These are phyloP conservation scores for Starmerella sp. DNA, from an alignment of 805 yeast species.

Conservation along the genomic window DNA sequence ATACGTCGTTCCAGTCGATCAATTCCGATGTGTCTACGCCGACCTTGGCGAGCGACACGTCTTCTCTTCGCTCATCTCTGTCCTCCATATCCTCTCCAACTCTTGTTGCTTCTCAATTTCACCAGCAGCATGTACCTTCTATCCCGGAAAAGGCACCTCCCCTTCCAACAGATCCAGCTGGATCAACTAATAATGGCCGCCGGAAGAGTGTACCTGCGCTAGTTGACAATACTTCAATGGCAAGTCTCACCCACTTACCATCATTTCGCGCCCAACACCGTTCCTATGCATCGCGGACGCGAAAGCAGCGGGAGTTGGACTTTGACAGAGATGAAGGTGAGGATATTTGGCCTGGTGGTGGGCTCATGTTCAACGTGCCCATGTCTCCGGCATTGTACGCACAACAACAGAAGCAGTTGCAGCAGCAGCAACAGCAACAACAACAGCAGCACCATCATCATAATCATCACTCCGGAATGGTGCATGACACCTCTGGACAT, in stretches of 20 bases:
- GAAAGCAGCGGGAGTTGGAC: constrained; percentile 28
- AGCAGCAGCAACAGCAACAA: constrained; percentile 6
- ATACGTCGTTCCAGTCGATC: constrained; percentile 9
- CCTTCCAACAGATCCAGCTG: background rate
- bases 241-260: constrained; percentile 18
- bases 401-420: constrained; percentile 20
- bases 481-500: too few species aligned
- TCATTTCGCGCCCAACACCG: constrained; percentile 1
- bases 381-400: constrained; percentile 42
- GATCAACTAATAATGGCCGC: background rate
- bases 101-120: constrained; percentile 2
- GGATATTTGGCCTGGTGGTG: constrained; percentile 43
- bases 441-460: background rate
- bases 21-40: constrained; percentile 20
- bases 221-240: constrained; percentile 23
- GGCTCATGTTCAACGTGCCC: constrained; percentile 54
- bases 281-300: constrained; percentile 14
- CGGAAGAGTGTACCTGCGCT: constrained; percentile 16
- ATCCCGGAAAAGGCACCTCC: background rate
- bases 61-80: constrained; percentile 21
- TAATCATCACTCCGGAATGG: background rate
- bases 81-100: constrained; percentile 19
- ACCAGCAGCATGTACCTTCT: background rate
- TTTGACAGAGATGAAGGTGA: constrained; percentile 37
- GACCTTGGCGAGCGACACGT: constrained; percentile 21